Base-by-base conservation (phyloP, 73 alveolate genomes). In the Paramecium primaurelia region DNA sequence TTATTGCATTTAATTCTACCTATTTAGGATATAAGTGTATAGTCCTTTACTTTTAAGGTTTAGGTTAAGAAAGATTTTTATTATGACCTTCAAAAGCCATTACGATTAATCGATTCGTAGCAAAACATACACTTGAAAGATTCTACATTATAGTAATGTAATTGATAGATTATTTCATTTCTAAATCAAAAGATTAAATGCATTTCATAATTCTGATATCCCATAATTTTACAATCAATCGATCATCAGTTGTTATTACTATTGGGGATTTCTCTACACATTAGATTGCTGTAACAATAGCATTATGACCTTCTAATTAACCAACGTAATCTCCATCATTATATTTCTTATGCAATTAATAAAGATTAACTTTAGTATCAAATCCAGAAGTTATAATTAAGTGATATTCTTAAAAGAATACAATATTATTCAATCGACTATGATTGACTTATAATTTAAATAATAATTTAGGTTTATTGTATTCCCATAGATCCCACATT, bases 121-220 rank as follows among this genome's bases (percentile, higher is more conserved):
- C 75, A 26, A 89, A 71, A 28, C 92, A 89, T 12, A 89, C 92
- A 22, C 59, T 49, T 3, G 68, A 58, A 12, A 71, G 54, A 25
- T 77, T 59, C 11, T 69, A 45, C 34, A 89, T 25, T 12, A 71
- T 49, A 0, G 75, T 71, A 3, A 69, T 71, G 58, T 68, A 47
- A 20, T 64, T 36, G 28, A 89, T 89, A 4, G 88, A 59, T 71
- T 77, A 32, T 44, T 86, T 64, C 85, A 71, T 22, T 40, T 83
- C 94, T 38, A 77, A 89, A 71, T 89, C 94, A 45, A 89, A 77
- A 14, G 92, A 45, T 89, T 89, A 34, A 6, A 71, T 89, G 44
- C 94, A 89, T 51, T 89, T 89, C 68, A 89, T 37, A 14, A 83
- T 45, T 47, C 94, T 89, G 20, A 89, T 89, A 71, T 89, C 94